Percentiles rank a stretch among this genome's conserved stretches.
These are phyloP conservation scores for Geranium rotundifolium DNA, from an alignment of 345 rosid genomes.

Conservation along the genomic window DNA sequence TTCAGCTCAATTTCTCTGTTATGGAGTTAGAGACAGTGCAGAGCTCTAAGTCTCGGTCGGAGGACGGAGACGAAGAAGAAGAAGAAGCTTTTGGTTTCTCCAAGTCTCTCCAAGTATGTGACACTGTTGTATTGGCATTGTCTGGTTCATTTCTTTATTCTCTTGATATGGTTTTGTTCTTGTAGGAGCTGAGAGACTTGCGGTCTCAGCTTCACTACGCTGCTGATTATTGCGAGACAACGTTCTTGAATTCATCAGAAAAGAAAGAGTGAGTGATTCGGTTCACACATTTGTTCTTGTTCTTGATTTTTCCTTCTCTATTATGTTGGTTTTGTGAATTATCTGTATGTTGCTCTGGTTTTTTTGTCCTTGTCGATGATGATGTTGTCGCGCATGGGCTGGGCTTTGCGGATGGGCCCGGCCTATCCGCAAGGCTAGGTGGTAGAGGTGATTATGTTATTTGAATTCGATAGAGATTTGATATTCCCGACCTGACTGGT, in stretches of 20 bases:
- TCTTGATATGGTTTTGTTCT: background rate
- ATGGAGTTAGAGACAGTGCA: slow-evolving; percentile 13
- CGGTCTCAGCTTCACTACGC: slow-evolving; percentile 60
- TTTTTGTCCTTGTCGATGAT: too few relatives aligned
- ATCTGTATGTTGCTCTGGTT: too few relatives aligned
- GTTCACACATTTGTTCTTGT: background rate
- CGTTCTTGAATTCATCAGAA: slow-evolving; percentile 34
- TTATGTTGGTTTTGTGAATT: background rate
- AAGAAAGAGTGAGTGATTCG: slow-evolving; percentile 29
- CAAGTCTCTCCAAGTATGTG: slow-evolving; percentile 43
- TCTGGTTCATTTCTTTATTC: background rate
- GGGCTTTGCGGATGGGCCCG: background rate
- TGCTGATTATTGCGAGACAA: slow-evolving; percentile 47
- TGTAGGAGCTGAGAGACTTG: slow-evolving; percentile 51
- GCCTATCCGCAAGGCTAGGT: background rate
- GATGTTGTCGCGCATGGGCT: background rate
- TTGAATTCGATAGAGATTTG: too few relatives aligned
- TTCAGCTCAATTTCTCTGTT: too few relatives aligned
- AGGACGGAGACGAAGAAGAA: slow-evolving; percentile 15
- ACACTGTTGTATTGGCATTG: background rate
- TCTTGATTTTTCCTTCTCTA: background rate
- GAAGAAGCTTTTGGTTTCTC: slow-evolving; percentile 27
- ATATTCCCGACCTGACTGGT: too few relatives aligned
- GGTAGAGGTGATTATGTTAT: background rate
- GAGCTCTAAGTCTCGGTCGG: slow-evolving; percentile 8